Conservation (phyloP, 2,329 filamentous ascomycete genomes). For the Calonectria pseudoturangicola region DNA sequence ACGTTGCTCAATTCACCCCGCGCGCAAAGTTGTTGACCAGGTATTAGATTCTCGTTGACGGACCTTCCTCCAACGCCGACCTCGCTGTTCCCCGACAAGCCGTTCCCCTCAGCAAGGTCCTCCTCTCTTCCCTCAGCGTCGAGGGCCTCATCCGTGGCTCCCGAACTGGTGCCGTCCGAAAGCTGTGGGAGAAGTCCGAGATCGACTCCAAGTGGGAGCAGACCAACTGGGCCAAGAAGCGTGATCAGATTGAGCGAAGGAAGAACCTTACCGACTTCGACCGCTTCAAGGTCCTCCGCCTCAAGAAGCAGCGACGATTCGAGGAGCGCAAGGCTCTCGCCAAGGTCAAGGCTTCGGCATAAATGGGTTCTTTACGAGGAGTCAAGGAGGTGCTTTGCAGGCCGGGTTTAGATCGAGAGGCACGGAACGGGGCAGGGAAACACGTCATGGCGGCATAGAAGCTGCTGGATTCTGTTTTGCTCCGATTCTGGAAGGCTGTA, state of each 20-base stretch:
- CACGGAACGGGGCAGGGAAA: slow-evolving; percentile 61
- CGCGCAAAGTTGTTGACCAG: slow-evolving; percentile 53
- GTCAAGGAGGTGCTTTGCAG: slow-evolving; percentile 58
- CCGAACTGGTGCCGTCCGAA: slow-evolving; percentile 88
- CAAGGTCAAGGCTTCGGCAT: slow-evolving; percentile 91
- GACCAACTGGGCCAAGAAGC: slow-evolving; percentile 96
- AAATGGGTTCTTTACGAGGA: slow-evolving; percentile 66
- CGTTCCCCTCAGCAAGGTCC: slow-evolving; percentile 85
- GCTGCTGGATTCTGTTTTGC: slow-evolving; percentile 76
- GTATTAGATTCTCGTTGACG: slow-evolving; percentile 92
- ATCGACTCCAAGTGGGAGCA: slow-evolving; percentile 96
- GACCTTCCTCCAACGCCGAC: slow-evolving; percentile 88
- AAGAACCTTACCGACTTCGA: slow-evolving; percentile 97
- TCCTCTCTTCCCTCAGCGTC: slow-evolving; percentile 93
- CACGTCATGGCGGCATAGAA: slow-evolving; percentile 65
- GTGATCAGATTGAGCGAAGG: slow-evolving; percentile 88
- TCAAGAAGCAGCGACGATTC: slow-evolving; percentile 99
- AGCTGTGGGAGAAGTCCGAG: slow-evolving; percentile 91
- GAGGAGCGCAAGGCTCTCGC: slow-evolving; percentile 97
- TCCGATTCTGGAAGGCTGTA: slow-evolving; percentile 77
- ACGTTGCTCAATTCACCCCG: slow-evolving; percentile 35
- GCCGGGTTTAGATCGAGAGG: slow-evolving; percentile 62
- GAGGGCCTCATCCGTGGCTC: slow-evolving; percentile 89
- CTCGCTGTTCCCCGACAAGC: slow-evolving; percentile 91
- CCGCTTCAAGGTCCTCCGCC: slow-evolving; percentile 99